These are phyloP conservation scores for Aspergillus japonicus DNA, from an alignment of 2,329 filamentous ascomycete species.

Conservation along the genomic window DNA sequence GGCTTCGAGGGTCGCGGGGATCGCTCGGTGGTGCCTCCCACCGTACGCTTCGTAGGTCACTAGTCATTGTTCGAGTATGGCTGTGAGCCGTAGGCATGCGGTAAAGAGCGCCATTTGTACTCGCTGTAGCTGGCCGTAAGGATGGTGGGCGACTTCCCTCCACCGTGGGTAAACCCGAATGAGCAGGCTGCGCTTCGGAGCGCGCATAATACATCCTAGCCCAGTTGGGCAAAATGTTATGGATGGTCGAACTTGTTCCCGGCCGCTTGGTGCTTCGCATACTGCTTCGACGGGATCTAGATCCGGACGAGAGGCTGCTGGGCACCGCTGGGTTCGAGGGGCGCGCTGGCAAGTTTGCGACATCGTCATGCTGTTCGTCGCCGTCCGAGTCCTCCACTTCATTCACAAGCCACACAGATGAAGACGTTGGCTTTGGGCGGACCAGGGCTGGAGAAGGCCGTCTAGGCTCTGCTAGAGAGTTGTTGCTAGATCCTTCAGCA, in stretches of 20 bases:
- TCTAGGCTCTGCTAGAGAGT: slow-evolving; percentile 24
- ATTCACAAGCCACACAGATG: slow-evolving; percentile 38
- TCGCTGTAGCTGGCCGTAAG: slow-evolving; percentile 31
- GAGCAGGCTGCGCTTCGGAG: slow-evolving; percentile 58
- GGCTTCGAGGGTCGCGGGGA: slow-evolving; percentile 43
- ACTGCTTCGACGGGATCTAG: slow-evolving; percentile 39
- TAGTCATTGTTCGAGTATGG: slow-evolving; percentile 26
- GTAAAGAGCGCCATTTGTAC: slow-evolving; percentile 29
- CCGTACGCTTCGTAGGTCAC: slow-evolving; percentile 18
- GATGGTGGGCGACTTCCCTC: slow-evolving; percentile 33
- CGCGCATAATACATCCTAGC: slow-evolving; percentile 65
- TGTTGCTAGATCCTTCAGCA: slow-evolving; percentile 22
- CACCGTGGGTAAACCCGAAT: slow-evolving; percentile 41
- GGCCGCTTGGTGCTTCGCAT: slow-evolving; percentile 35
- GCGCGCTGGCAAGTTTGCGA: slow-evolving; percentile 37
- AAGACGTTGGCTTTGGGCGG: slow-evolving; percentile 24
- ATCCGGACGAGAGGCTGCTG: slow-evolving; percentile 46
- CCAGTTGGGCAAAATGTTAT: slow-evolving; percentile 49
- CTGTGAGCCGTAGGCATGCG: slow-evolving; percentile 33
- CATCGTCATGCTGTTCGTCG: slow-evolving; percentile 37
- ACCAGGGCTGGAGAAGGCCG: slow-evolving; percentile 24
- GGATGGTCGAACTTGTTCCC: slow-evolving; percentile 47
- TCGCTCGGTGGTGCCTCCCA: slow-evolving; percentile 18
- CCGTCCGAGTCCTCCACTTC: slow-evolving; percentile 33
- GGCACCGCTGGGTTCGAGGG: slow-evolving; percentile 32